These are phyloP conservation scores for Pseudohalonectria lignicola DNA, from an alignment of 2,329 filamentous ascomycete species.

Conservation along the genomic window DNA sequence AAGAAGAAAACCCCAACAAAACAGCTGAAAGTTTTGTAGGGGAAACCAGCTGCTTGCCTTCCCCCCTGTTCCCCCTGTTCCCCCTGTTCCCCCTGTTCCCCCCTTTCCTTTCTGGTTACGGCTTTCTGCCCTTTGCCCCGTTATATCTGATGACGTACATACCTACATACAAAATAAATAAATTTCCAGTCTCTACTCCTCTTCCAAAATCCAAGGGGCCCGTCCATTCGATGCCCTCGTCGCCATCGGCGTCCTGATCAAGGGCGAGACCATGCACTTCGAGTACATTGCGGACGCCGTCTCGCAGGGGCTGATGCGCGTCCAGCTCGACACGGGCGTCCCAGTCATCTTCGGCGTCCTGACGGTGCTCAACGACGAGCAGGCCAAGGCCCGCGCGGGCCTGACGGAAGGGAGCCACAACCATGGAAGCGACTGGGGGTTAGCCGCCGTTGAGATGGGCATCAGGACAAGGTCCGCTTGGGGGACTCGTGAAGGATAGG, in stretches of 20 bases:
- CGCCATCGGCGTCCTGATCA: constrained; percentile 91
- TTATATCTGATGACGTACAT: too few relatives aligned
- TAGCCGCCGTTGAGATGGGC: constrained; percentile 87
- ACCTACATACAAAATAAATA: not conserved
- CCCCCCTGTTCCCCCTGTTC: too few relatives aligned
- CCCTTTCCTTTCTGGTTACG: constrained; percentile 4
- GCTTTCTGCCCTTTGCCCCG: too few relatives aligned
- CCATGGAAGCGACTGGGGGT: constrained; percentile 94
- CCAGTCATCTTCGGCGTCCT: constrained; percentile 89
- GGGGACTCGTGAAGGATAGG: too few relatives aligned
- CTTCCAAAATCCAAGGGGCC: constrained; percentile 74
- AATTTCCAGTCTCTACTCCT: constrained; percentile 59
- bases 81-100: too few relatives aligned
- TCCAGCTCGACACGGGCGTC: constrained; percentile 79
- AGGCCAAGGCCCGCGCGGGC: constrained; percentile 77
- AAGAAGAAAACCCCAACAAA: too few relatives aligned
- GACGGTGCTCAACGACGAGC: constrained; percentile 80
- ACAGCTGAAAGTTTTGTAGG: too few relatives aligned
- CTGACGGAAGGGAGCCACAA: constrained; percentile 64
- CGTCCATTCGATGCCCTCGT: constrained; percentile 87
- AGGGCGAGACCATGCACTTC: constrained; percentile 98
- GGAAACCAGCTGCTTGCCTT: not conserved
- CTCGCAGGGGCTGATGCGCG: constrained; percentile 84
- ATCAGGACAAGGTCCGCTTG: constrained; percentile 79
- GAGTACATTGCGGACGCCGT: constrained; percentile 95